A percentile compares a stretch with the other conserved stretches of the same genome.
Evolutionary conservation across 805 yeast genomes (phyloP).

Genomic region (Lachancea waltii): DNA sequence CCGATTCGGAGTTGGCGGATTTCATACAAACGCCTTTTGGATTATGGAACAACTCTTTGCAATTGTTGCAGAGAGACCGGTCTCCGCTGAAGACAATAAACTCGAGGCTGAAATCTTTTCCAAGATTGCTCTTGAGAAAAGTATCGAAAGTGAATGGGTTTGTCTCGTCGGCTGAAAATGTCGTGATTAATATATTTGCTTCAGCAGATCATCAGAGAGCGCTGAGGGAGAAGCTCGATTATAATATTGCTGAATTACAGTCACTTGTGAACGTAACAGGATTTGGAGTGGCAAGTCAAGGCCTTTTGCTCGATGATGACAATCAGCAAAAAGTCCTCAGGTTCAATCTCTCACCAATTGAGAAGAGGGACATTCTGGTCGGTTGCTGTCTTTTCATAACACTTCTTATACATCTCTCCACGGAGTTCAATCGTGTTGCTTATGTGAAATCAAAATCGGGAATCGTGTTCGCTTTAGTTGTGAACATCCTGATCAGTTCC

Average conservation of each 20-base stretch:
- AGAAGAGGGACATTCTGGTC: constrained; percentile 1
- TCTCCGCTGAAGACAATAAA: constrained; percentile 38
- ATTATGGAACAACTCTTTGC: constrained; percentile 37
- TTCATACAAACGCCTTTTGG: constrained; percentile 38
- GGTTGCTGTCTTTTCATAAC: background rate
- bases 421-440: constrained; percentile 2
- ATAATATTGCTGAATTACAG: constrained; percentile 25
- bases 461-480: constrained; percentile 12
- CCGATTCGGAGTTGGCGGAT: constrained; percentile 9
- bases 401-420: background rate
- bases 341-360: constrained; percentile 4
- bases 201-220: constrained; percentile 8
- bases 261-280: constrained; percentile 15
- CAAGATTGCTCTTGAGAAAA: constrained; percentile 33
- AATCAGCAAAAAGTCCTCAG: constrained; percentile 1
- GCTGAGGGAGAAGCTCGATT: constrained; percentile 25
- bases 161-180: constrained; percentile 36
- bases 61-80: constrained; percentile 28
- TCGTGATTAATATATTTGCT: constrained; percentile 34
- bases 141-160: constrained; percentile 39
- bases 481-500: constrained; percentile 12
- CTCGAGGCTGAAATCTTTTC: constrained; percentile 19
- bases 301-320: background rate
- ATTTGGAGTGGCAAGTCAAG: constrained; percentile 16
- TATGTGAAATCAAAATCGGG: constrained; percentile 15